Conservation (phyloP, 2,329 filamentous ascomycete species). For the Xylariales sp. region DNA sequence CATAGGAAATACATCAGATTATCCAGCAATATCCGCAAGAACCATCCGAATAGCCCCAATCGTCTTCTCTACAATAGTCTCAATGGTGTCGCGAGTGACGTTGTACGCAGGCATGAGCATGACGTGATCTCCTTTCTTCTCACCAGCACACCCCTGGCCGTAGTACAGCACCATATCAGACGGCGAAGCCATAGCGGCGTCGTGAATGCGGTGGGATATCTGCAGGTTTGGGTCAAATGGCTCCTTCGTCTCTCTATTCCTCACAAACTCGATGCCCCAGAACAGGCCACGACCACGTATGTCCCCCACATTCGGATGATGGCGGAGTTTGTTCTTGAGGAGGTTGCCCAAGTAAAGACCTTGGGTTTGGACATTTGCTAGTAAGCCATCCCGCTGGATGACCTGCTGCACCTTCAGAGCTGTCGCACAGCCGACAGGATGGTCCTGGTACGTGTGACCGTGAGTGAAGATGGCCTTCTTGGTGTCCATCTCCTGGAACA, state of each 20-base stretch:
- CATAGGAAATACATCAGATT: background rate
- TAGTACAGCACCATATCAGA: constrained; percentile 16
- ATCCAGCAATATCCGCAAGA: constrained; percentile 5
- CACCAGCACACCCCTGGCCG: constrained; percentile 18
- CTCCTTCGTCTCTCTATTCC: constrained; percentile 16
- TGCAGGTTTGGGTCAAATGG: constrained; percentile 7
- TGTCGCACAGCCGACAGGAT: constrained; percentile 34
- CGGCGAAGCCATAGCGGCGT: constrained; percentile 9
- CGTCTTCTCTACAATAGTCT: constrained; percentile 16
- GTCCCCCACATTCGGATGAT: constrained; percentile 35
- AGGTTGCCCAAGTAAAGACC: constrained; percentile 25
- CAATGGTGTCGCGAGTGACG: constrained; percentile 13
- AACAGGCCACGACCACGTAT: constrained; percentile 40
- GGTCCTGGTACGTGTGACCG: constrained; percentile 51
- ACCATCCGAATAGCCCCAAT: constrained; percentile 11
- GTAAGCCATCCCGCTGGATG: constrained; percentile 29
- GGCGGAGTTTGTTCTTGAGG: constrained; percentile 24
- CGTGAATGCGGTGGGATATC: constrained; percentile 13
- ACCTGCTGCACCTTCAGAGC: constrained; percentile 36
- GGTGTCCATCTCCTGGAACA: constrained; percentile 42
- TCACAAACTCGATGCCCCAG: constrained; percentile 39
- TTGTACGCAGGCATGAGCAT: constrained; percentile 22
- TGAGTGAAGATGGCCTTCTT: constrained; percentile 46
- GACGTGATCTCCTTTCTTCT: constrained; percentile 18
- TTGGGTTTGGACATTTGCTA: constrained; percentile 30